These are phyloP conservation scores for Leavenworthia alabamica DNA, from an alignment of 345 rosid genomes.

Conservation along the genomic window DNA sequence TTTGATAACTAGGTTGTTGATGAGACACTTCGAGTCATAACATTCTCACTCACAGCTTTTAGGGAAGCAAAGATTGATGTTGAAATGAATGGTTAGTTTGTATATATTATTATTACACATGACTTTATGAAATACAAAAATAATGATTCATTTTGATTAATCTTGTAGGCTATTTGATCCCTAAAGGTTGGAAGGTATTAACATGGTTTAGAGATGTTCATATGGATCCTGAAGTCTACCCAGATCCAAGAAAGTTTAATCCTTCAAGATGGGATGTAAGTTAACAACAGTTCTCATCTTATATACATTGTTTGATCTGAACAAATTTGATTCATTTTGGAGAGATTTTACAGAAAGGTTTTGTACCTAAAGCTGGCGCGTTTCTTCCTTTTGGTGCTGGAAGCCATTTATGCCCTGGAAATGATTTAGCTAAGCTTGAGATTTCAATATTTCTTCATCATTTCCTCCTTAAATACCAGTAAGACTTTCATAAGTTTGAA, in stretches of 20 bases:
- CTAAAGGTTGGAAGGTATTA: constrained; percentile 56
- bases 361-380: constrained; percentile 36
- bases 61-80: constrained; percentile 45
- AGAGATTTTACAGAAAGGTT: constrained; percentile 16
- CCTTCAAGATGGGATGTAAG: constrained; percentile 54
- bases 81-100: constrained; percentile 41
- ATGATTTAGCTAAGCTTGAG: constrained; percentile 49
- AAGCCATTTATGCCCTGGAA: constrained; percentile 45
- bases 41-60: constrained; percentile 41
- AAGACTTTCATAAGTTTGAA: not conserved
- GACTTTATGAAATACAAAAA: not conserved
- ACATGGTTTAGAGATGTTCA: constrained; percentile 46
- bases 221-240: constrained; percentile 34
- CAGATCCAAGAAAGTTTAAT: constrained; percentile 34
- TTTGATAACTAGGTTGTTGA: constrained; percentile 41
- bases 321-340: not conserved
- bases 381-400: constrained; percentile 54
- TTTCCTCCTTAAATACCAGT: constrained; percentile 44
- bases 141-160: not conserved
- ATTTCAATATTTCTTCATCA: constrained; percentile 42
- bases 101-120: not conserved
- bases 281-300: not conserved
- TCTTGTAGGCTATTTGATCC: constrained; percentile 40
- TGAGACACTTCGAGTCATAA: constrained; percentile 46
- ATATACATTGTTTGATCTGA: not conserved